These are phyloP conservation scores for Cinnamomum chago DNA, from an alignment of 164 flowering plant species.

Conservation along the genomic window DNA sequence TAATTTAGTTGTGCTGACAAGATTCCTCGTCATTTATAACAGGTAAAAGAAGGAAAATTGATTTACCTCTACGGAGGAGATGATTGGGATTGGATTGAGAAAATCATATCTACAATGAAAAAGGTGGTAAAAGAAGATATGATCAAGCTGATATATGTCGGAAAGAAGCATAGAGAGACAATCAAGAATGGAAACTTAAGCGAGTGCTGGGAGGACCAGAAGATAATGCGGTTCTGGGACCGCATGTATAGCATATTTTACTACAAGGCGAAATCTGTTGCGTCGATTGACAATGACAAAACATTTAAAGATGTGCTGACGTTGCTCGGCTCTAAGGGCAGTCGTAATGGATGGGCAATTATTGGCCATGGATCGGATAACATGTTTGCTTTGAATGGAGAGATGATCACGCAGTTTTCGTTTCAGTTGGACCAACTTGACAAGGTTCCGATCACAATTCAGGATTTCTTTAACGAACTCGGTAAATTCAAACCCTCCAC, in stretches of 20 bases:
- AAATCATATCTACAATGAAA: conserved; percentile 21
- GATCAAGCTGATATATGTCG: conserved; percentile 41
- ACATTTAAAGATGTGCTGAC: conserved; percentile 48
- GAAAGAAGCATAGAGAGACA: conserved; percentile 22
- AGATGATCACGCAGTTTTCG: conserved; percentile 24
- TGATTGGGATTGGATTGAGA: conserved; percentile 33
- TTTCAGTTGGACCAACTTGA: conserved; percentile 32
- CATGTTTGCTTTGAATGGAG: conserved; percentile 45
- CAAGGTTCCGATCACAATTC: conserved; percentile 7
- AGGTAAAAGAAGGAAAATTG: conserved; percentile 22
- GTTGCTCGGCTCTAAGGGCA: conserved; percentile 46
- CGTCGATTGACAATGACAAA: conserved; percentile 28
- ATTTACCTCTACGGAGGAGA: conserved; percentile 46
- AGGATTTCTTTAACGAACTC: conserved; percentile 48
- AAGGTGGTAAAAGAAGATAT: conserved; percentile 7
- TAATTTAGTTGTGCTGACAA: background rate
- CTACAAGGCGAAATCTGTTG: conserved; percentile 39
- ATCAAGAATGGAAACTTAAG: conserved; percentile 22
- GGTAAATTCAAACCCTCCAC: conserved; percentile 24
- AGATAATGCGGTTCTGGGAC: conserved; percentile 49
- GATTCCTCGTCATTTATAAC: background rate
- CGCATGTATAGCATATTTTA: conserved; percentile 56
- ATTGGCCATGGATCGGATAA: conserved; percentile 38
- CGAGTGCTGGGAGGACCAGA: conserved; percentile 19
- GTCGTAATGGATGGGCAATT: conserved; percentile 59